Evolutionary conservation across 2,329 filamentous ascomycete species (phyloP), one percentile per base, ranked within the genome.

Genomic region (Akanthomyces muscarius): DNA sequence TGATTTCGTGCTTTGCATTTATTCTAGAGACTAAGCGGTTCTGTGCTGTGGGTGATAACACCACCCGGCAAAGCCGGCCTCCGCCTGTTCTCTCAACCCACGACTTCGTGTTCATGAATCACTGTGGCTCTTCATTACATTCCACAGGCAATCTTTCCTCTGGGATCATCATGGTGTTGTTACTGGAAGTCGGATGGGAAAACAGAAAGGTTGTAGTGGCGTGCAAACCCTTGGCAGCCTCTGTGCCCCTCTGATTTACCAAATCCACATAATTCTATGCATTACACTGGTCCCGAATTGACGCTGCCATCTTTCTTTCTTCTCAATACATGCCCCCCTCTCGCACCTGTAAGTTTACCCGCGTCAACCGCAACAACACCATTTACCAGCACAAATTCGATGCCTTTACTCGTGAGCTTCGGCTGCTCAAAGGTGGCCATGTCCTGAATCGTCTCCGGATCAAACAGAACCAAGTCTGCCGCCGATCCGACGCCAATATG

Each of bases 351-450:
- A 45, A 67, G 63, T 42, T 63, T 66, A 5, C 67, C 68, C 53
- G 65, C 64, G 10, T 69, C 67, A 6, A 69, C 55, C 7, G 66
- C 68, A 8, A 69, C 61, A 21, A 67, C 63, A 13, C 68, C 68
- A 36, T 69, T 69, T 6, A 69, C 68, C 14, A 69, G 50, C 25
- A 69, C 68, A 36, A 64, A 69, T 8, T 63, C 41, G 28, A 69
- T 65, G n/a, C 68, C 68, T 38, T 62, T 54, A 28, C 67, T 66
- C 10, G 64, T 63, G 5, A 66, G 30, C 51, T 67, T 69, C 4
- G 68, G 66, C 42, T 69, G 47, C 25, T 69, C 67, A 55, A 65
- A 69, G 0, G 68, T 68, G 3, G 68, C 67, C 66, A 68, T 67
- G 16, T 69, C 68, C 41, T 55, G 28, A 28, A 69, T 53, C 14